phyloP scores from a whole-genome alignment of 1,139 yeast species.

The Pichia inconspicua region DNA sequence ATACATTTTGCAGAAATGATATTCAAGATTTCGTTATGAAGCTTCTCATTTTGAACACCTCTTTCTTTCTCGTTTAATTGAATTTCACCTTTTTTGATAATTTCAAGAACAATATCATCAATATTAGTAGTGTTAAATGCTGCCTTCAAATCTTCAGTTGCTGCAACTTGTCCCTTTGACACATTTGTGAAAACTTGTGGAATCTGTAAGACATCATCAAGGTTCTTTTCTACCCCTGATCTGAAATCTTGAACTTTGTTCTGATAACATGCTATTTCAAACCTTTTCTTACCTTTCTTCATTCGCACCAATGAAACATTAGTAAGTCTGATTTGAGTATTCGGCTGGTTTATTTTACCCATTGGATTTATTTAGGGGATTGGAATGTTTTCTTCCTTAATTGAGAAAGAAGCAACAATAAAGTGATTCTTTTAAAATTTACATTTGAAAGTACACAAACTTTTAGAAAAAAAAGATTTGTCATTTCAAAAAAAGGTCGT shows the following conservation, averaged over 20 bases:
- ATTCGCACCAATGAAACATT: slow-evolving; percentile 89
- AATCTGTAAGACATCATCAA: slow-evolving; percentile 92
- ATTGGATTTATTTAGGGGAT: slow-evolving; percentile 6
- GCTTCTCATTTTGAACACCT: slow-evolving; percentile 52
- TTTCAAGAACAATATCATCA: slow-evolving; percentile 69
- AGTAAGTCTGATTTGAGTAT: slow-evolving; percentile 79
- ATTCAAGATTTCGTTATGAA: slow-evolving; percentile 64
- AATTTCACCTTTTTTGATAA: slow-evolving; percentile 83
- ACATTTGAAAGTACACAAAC: neutral
- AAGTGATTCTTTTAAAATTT: neutral
- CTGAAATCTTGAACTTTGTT: slow-evolving; percentile 96
- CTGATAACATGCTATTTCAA: slow-evolving; percentile 93
- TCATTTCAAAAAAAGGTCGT: slow-evolving; percentile 51
- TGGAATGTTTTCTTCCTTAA: neutral
- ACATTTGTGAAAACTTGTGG: slow-evolving; percentile 93
- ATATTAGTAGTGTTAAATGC: slow-evolving; percentile 72
- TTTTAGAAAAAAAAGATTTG: no score
- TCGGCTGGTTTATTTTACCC: slow-evolving; percentile 68
- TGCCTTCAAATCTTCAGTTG: slow-evolving; percentile 69
- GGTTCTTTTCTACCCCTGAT: slow-evolving; percentile 79
- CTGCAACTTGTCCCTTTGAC: slow-evolving; percentile 90
- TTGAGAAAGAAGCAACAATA: neutral
- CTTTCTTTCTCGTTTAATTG: slow-evolving; percentile 93
- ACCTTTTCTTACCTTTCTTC: slow-evolving; percentile 84
- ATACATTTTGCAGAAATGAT: slow-evolving; percentile 86